Base-by-base conservation (phyloP, 208 protist species). In the Wallacemonas rigidus region DNA sequence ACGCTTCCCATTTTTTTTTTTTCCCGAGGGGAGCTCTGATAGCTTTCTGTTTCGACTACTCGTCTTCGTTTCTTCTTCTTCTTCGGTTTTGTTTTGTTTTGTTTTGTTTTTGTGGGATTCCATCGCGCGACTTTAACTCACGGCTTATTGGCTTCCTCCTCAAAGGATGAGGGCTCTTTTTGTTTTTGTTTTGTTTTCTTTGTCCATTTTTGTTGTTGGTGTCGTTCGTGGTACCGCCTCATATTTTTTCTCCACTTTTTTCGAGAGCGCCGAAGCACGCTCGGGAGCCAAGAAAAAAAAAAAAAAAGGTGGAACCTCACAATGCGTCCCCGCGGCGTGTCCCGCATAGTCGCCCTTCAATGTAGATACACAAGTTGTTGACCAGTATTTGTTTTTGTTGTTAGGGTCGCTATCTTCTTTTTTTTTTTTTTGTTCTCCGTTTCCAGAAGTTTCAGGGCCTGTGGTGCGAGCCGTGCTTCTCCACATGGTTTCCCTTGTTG, bases 151-250 rank as follows among this genome's bases (percentile, higher is more conserved):
- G 38, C 26, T 4, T 63, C 56, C 58, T 55, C 40, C 57, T 40
- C 4, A 26, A 5, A 57, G 0, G 38, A 7, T 57, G 8, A 57
- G 36, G 38, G 26, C 61, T 63, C 38, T 68, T 65, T 55, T 45
- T 47, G 2, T 58, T 67, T 48, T 67, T 69, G 36, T 77, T 58
- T 58, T 26, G 26, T 70, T 69, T 69, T 74, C 48, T 51, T 71
- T 56, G 0, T 6, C 6, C 45, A 17, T 58, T 39, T 44, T 69
- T 69, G 64, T 55, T 54, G 64, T 69, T 69, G 44, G 54, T 57
- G 17, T 54, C 54, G 17, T 36, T 48, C 26, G 26, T 26, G 26
- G 26, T 26, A 26, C 26, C 26, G 26, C 26, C 26, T 26, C 26
- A 26, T 0, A 26, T 26, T 26, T 0, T 26, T 26, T 26, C 26